Base-by-base conservation (phyloP, 495 filamentous ascomycete genomes). In the Pyronema domesticum region DNA sequence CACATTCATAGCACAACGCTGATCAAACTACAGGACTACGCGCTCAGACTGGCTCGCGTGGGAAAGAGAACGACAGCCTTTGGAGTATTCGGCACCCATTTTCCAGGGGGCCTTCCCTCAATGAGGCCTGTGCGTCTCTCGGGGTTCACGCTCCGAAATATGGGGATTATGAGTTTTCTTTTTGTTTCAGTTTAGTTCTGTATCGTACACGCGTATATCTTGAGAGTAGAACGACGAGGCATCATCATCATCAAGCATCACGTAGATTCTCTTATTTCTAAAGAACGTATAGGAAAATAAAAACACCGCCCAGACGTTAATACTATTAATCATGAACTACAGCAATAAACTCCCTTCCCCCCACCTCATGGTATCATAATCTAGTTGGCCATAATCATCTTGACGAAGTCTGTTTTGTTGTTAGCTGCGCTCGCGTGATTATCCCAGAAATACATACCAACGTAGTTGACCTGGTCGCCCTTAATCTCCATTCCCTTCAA, bases 401-500 rank as follows among this genome's bases (percentile, higher is more conserved):
- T 85, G 60, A 95, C 89, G 54, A 95, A 82, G 55, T 95, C 86
- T 89, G 51, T 40, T 14, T 40, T 35, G 14, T 45, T 50, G 36
- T 63, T 48, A 59, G 58, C 46, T 30, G 13, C n/a, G 33, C 42
- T 11, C 11, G 7, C 18, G n/a, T 53, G 15, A 30, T 30, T 30
- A 30, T 30, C 5, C 23, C 23, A 30, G 35, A 33, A 37, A 37
- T 39, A 69, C 75, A 56, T 73, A 89, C 86, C 88, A 45, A 81
- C 88, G 69, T 98, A 98, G 72, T 96, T 94, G 70, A 96, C 83
- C 75, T 95, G 86, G 56, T 88, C 89, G 53, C 80, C 86, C 68
- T 80, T 86, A 54, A 87, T 88, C 65, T 98, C 89, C 57, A 95
- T 88, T 2, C 86, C 86, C 79, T 96, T 96, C 66, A 96, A 77